phyloP scores from a whole-genome alignment of 768 basidiomycete species.

The Hypholoma sublateritium region DNA sequence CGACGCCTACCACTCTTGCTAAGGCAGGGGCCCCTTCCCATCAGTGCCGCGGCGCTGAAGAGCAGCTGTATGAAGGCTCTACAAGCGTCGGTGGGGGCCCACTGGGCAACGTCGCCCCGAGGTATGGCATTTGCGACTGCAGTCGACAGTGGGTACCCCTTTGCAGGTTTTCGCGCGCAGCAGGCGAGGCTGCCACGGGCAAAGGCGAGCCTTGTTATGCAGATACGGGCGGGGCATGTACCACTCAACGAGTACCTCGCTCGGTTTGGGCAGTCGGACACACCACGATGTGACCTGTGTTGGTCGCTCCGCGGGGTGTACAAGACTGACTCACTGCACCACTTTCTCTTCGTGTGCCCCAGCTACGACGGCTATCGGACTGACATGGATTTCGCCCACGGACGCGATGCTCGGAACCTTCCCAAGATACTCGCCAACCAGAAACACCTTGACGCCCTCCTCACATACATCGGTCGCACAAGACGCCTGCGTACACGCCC shows the following conservation, averaged over 20 bases:
- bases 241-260: slow-evolving; percentile 3
- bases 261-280: not conserved
- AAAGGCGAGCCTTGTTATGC: slow-evolving; percentile 2
- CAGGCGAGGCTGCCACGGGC: not conserved
- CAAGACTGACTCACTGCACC: not conserved
- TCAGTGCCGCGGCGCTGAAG: not conserved
- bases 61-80: not conserved
- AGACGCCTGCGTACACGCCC: too few relatives aligned
- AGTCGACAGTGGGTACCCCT: not conserved
- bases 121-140: not conserved
- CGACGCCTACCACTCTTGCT: not conserved
- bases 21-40: not conserved
- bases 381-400: not conserved
- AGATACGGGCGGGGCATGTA: not conserved
- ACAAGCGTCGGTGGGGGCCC: not conserved
- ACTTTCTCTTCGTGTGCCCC: slow-evolving; percentile 5
- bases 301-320: not conserved
- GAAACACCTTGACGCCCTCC: too few relatives aligned
- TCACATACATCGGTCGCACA: too few relatives aligned
- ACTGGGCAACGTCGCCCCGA: not conserved
- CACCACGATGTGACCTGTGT: not conserved
- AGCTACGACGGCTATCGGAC: not conserved
- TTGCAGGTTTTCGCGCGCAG: not conserved
- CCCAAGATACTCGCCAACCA: too few relatives aligned
- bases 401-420: not conserved